These are phyloP conservation scores for Eucalyptus grandis DNA, from an alignment of 345 rosid species.

Conservation along the genomic window DNA sequence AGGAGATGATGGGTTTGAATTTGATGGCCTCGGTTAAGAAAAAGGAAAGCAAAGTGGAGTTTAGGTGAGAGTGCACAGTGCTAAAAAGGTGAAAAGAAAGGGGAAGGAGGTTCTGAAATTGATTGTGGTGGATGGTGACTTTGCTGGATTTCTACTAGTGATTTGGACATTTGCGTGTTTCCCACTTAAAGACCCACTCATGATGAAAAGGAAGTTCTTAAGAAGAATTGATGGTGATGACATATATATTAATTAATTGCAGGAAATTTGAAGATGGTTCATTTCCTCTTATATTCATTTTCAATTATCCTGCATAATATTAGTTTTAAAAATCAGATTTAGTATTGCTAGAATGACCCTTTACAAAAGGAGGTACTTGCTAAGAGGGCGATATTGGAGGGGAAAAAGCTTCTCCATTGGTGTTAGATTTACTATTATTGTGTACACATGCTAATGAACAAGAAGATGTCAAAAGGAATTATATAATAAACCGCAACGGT, in stretches of 20 bases:
- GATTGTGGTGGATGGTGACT: not conserved
- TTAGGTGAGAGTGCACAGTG: not conserved
- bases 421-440: not conserved
- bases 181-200: not conserved
- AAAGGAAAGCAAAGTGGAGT: not conserved
- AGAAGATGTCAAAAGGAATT: not conserved
- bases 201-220: not conserved
- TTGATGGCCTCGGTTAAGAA: not conserved
- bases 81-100: not conserved
- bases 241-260: not conserved
- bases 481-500: not conserved
- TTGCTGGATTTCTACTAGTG: not conserved
- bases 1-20: not conserved
- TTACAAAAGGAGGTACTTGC: not conserved
- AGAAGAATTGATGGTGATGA: not conserved
- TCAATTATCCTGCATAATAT: not conserved
- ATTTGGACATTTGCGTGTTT: not conserved
- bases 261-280: not conserved
- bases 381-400: not conserved
- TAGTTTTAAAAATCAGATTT: not conserved
- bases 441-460: rapidly evolving
- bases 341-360: not conserved
- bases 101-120: not conserved
- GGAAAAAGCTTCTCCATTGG: not conserved
- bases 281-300: not conserved